Conservation (phyloP, 441 rosid genomes). For the Monsonia emarginata region DNA sequence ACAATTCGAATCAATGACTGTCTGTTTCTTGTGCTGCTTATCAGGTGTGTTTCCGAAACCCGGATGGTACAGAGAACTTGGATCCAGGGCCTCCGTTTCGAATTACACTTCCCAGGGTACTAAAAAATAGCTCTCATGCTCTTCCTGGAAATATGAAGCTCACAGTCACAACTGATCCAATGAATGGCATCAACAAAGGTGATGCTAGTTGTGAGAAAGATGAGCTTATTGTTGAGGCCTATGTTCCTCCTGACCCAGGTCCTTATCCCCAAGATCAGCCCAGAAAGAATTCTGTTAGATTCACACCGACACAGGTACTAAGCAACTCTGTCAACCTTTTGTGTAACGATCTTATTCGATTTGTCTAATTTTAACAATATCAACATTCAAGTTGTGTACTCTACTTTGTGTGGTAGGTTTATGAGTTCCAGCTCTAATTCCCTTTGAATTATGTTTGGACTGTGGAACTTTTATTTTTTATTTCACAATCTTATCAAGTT, state of each 20-base stretch:
- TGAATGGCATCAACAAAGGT: slow-evolving; percentile 38
- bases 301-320: slow-evolving; percentile 89
- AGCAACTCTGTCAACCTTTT: slow-evolving; percentile 14
- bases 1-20: background rate
- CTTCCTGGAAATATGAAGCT: slow-evolving; percentile 70
- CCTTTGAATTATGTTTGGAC: background rate
- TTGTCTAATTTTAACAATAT: background rate
- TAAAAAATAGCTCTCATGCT: slow-evolving; percentile 57
- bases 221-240: slow-evolving; percentile 76
- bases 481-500: background rate
- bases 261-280: slow-evolving; percentile 99
- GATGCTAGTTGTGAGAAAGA: slow-evolving; percentile 49
- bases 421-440: background rate
- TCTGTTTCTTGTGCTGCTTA: slow-evolving; percentile 17
- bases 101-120: slow-evolving; percentile 63
- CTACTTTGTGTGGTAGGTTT: background rate
- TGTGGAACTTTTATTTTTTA: background rate
- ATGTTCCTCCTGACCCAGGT: slow-evolving; percentile 88
- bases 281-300: slow-evolving; percentile 85
- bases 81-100: slow-evolving; percentile 77
- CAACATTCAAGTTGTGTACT: background rate
- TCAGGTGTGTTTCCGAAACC: slow-evolving; percentile 60
- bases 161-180: slow-evolving; percentile 29
- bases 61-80: slow-evolving; percentile 54
- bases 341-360: slow-evolving; percentile 11